Conservation (phyloP, 139 green algal species). For the Picochlorum sp. region DNA sequence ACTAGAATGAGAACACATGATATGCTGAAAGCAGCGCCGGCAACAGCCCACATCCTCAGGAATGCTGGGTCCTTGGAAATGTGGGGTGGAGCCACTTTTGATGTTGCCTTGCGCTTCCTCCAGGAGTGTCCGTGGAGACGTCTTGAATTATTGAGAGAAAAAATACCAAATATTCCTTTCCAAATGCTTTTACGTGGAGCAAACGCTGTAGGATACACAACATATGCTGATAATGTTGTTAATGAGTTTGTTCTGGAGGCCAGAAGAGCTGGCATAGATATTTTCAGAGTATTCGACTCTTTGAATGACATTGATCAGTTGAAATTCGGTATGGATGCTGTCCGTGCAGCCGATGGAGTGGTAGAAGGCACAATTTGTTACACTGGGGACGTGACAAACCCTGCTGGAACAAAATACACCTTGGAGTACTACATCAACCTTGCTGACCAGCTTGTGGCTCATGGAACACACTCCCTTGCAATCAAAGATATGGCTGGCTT, state of each 20-base stretch:
- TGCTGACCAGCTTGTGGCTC: conserved; percentile 69
- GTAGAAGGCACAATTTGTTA: conserved; percentile 89
- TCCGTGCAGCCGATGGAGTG: conserved; percentile 60
- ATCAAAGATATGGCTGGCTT: conserved; percentile 70
- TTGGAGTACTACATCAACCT: conserved; percentile 89
- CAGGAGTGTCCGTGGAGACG: conserved; percentile 86
- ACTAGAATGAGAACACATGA: conserved; percentile 67
- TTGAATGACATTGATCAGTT: conserved; percentile 84
- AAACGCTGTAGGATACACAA: conserved; percentile 88
- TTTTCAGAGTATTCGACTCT: conserved; percentile 83
- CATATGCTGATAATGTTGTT: conserved; percentile 83
- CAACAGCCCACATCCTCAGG: conserved; percentile 58
- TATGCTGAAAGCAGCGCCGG: conserved; percentile 65
- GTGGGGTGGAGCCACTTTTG: conserved; percentile 92
- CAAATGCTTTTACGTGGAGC: conserved; percentile 89
- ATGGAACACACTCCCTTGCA: conserved; percentile 73
- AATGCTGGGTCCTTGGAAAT: conserved; percentile 75
- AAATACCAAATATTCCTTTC: conserved; percentile 87
- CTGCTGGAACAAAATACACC: conserved; percentile 55
- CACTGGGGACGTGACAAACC: conserved; percentile 74
- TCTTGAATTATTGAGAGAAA: conserved; percentile 75
- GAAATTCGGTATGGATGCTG: conserved; percentile 77
- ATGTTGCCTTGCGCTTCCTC: conserved; percentile 83
- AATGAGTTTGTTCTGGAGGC: conserved; percentile 65
- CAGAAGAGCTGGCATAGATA: conserved; percentile 63